These are phyloP conservation scores for Lithospermum erythrorhizon DNA, from an alignment of 257 asterid species.

Conservation along the genomic window DNA sequence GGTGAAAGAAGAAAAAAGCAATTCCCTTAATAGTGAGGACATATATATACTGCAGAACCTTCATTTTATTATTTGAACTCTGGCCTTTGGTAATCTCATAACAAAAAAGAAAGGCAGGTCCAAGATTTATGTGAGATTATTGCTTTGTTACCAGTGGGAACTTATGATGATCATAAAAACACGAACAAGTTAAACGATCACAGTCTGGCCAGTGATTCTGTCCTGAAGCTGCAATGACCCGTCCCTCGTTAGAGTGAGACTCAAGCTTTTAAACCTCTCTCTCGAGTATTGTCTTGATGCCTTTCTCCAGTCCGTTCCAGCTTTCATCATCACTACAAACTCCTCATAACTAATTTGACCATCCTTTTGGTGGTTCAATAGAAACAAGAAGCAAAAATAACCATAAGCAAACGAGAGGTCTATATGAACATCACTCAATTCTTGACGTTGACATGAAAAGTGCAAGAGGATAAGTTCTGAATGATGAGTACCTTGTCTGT, in stretches of 20 bases:
- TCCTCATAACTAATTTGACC: conserved; percentile 69
- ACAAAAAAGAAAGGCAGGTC: background rate
- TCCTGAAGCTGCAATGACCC: conserved; percentile 81
- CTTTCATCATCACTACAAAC: conserved; percentile 86
- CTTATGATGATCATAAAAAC: background rate
- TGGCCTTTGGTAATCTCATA: background rate
- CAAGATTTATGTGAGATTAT: background rate
- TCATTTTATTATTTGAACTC: background rate
- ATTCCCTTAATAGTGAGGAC: background rate
- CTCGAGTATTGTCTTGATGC: conserved; percentile 85
- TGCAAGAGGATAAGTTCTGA: conserved; percentile 1
- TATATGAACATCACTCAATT: background rate
- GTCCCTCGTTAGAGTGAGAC: conserved; percentile 77
- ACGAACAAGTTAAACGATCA: conserved; percentile 28
- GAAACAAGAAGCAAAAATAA: conserved; percentile 15
- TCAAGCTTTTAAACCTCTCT: conserved; percentile 80
- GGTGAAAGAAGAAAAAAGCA: background rate
- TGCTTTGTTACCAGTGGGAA: background rate
- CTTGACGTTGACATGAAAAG: background rate
- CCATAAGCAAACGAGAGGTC: background rate
- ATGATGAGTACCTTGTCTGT: conserved; percentile 57
- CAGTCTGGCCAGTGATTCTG: conserved; percentile 60
- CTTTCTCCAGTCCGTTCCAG: conserved; percentile 92
- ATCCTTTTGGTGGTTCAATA: conserved; percentile 25
- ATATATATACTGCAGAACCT: conserved; percentile 1